Conservation (phyloP, 495 filamentous ascomycete genomes). For the Penicillium pulvis region DNA sequence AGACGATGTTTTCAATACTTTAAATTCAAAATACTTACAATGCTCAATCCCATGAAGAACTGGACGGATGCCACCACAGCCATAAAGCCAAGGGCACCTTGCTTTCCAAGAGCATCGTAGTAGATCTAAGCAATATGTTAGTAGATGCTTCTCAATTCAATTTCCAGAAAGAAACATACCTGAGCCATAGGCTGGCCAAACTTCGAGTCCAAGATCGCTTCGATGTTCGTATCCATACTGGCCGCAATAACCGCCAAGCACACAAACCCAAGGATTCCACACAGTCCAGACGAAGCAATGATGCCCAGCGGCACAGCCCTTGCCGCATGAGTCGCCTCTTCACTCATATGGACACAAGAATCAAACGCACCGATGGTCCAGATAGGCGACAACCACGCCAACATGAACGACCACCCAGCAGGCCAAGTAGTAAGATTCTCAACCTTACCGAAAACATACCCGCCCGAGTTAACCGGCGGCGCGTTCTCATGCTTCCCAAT, state of each 20-base stretch:
- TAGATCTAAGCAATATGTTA: conserved; percentile 33
- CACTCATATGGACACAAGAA: conserved; percentile 62
- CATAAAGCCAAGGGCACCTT: conserved; percentile 50
- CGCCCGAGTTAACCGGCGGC: conserved; percentile 37
- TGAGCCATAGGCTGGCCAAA: conserved; percentile 53
- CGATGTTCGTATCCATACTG: conserved; percentile 41
- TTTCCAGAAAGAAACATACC: conserved; percentile 18
- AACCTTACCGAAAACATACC: conserved; percentile 41
- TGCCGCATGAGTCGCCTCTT: conserved; percentile 65
- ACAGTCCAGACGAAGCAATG: conserved; percentile 43
- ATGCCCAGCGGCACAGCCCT: conserved; percentile 65
- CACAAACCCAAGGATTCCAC: conserved; percentile 57
- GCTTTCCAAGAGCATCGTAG: conserved; percentile 48
- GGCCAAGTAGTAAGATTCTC: conserved; percentile 64
- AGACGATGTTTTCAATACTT: background rate
- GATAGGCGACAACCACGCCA: conserved; percentile 65
- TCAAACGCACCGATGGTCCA: conserved; percentile 66
- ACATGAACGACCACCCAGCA: conserved; percentile 63
- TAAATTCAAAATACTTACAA: conserved; percentile 24
- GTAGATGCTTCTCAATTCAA: background rate
- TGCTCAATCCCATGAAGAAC: conserved; percentile 48
- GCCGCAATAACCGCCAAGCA: conserved; percentile 49
- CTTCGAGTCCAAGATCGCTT: conserved; percentile 29
- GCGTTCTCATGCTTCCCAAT: conserved; percentile 49
- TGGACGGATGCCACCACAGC: conserved; percentile 43